Base-by-base conservation (phyloP, 129 eudicot species). In the Artemisia tridentata region DNA sequence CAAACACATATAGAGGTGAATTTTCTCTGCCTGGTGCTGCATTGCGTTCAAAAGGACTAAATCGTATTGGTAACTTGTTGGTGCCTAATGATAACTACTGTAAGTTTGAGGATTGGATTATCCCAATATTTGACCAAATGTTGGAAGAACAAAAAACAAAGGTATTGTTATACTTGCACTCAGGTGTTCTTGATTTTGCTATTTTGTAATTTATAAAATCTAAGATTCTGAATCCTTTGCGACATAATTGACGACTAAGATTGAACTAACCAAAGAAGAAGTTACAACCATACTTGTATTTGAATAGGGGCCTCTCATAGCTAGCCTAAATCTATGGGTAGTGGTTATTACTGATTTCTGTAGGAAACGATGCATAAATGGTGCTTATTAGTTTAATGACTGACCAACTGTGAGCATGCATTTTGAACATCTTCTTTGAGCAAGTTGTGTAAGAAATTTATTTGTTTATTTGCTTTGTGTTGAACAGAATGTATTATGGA, bases 91-190 rank as follows among this genome's bases (percentile, higher is more conserved):
- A 84, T 71, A 95, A 95, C 84, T 90, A 90, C 72, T 88, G 99
- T 81, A 90, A 95, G 51, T 93, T 93, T 82, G 98, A 93, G 88
- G 95, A 93, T 79, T 93, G 98, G 97, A 85, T 89, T 70, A 87
- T 85, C 54, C 95, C 96, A 18, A 93, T 93, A 66, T 84, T 93
- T 61, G 98, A 93, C 77, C 91, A 87, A 65, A 93, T 93, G 97
- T 68, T 89, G 74, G 92, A 89, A 65, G 98, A 93, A 83, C 98
- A 93, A 71, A 79, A n/a, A 19, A 59, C 69, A 18, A 19, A 89
- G 98, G 98, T 89, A 82, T 65, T 72, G 18, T 21, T 66, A 14
- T 16, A 57, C 23, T 25, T 31, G 43, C 43, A 17, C 47, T 62
- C 3, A 61, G 29, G 23, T 31, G 31, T 41, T 25, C 41, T 38